These are phyloP conservation scores for Nemania abortiva DNA, from an alignment of 2,329 filamentous ascomycete genomes.

Conservation along the genomic window DNA sequence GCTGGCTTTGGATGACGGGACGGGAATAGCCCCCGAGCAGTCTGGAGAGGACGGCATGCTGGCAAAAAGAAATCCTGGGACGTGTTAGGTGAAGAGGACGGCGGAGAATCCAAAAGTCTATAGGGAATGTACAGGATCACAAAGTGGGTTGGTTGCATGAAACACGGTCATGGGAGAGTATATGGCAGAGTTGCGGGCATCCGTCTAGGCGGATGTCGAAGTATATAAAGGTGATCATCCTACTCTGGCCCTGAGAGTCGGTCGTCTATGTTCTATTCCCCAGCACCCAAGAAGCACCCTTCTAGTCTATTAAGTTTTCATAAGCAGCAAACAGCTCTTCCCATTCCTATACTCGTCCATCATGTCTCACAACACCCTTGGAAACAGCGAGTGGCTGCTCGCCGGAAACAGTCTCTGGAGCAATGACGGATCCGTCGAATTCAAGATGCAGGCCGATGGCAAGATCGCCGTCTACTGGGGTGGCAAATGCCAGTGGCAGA, in stretches of 20 bases:
- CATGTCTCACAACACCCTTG: slow-evolving; percentile 47
- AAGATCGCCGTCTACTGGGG: slow-evolving; percentile 51
- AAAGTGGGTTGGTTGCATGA: not conserved
- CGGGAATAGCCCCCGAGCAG: not conserved
- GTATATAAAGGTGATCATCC: slow-evolving; percentile 26
- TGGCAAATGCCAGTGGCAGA: slow-evolving; percentile 49
- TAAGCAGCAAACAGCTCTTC: not conserved
- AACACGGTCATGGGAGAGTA: not conserved
- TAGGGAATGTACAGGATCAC: not conserved
- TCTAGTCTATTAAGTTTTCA: not conserved
- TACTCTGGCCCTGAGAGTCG: not conserved
- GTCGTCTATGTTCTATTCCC: not conserved
- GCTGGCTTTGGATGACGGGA: not conserved
- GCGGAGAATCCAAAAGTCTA: not conserved
- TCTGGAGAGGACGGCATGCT: not conserved
- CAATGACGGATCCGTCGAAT: slow-evolving; percentile 48
- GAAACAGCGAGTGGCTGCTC: slow-evolving; percentile 52
- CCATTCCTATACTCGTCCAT: not conserved
- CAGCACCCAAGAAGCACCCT: not conserved
- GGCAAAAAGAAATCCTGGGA: not conserved
- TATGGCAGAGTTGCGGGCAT: not conserved
- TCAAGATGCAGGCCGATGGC: slow-evolving; percentile 52
- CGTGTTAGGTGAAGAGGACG: not conserved
- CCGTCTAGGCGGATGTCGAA: not conserved
- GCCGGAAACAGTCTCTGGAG: slow-evolving; percentile 50